Evolutionary conservation across 768 basidiomycete species (phyloP), one percentile per base, ranked within the genome.

Genomic region (Calocybe cyanea): DNA sequence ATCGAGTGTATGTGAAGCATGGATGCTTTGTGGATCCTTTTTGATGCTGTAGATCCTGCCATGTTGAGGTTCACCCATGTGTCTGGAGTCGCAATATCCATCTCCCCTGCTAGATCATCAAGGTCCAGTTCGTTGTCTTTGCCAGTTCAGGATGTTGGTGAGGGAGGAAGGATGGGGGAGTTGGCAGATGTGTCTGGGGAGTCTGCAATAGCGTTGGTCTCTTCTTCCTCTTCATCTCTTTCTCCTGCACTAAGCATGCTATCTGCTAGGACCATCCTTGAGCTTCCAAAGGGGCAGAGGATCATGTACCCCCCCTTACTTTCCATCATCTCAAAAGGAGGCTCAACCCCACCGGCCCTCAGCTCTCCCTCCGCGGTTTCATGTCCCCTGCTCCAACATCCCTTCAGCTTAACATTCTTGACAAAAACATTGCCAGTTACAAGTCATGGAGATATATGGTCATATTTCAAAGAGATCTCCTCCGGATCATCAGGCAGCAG

Each of bases 241-340:
- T 20, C 28, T 23, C 35, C 42, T 3, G 28, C 31, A 33, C 11
- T 33, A 1, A 15, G 21, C 1, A 5, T 25, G 13, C 42, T 33
- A 30, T 43, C 19, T 5, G 35, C 42, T 19, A 43, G 42, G 14
- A 43, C 42, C 30, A 43, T 34, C 19, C 23, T 43, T 4, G n/a
- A n/a, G 4, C 15, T 20, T 7, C 42, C 31, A 34, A 43, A 43
- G 14, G 42, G 42, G 11, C 18, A 43, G 11, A 43, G 42, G 25
- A 43, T 43, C 13, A 33, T 15, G 35, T 31, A 43, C 3, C 31
- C 42, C 4, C 42, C 42, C 9, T 4, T 14, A 23, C 4, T 11
- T n/a, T 43, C 42, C 42, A 43, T 43, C 14, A 1, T 2, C 23
- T 43, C 42, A 35, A 43, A 43, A 4, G 42, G 32, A 7, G 15